Conservation (phyloP, 495 filamentous ascomycete genomes). For the Podospora appendiculata region DNA sequence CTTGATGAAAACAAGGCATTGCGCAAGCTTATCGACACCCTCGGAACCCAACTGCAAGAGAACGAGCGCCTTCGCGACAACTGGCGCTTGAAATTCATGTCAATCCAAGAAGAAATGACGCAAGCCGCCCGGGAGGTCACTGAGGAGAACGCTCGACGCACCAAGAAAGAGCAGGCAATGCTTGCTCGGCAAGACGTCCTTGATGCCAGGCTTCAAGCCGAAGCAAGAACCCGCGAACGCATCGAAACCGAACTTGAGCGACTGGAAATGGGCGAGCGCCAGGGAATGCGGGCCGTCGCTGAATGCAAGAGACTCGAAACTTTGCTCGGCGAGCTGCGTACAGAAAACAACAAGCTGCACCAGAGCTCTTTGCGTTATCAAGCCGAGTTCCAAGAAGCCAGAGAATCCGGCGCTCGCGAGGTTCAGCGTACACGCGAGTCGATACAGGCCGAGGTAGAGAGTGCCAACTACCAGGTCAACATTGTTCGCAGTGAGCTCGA, state of each 20-base stretch:
- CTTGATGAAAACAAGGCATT: slow-evolving; percentile 44
- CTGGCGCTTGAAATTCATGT: slow-evolving; percentile 72
- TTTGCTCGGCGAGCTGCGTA: slow-evolving; percentile 53
- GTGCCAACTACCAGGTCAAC: slow-evolving; percentile 75
- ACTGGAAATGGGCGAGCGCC: slow-evolving; percentile 66
- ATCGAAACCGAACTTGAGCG: slow-evolving; percentile 72
- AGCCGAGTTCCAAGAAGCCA: slow-evolving; percentile 75
- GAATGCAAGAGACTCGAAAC: slow-evolving; percentile 58
- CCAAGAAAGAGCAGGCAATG: slow-evolving; percentile 65
- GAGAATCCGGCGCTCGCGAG: slow-evolving; percentile 66
- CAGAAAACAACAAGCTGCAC: slow-evolving; percentile 61
- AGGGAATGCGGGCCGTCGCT: slow-evolving; percentile 50
- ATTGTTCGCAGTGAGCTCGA: slow-evolving; percentile 71
- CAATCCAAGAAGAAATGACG: slow-evolving; percentile 78
- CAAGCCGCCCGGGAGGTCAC: slow-evolving; percentile 66
- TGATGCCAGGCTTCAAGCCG: slow-evolving; percentile 66
- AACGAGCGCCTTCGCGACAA: slow-evolving; percentile 68
- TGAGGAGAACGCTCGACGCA: slow-evolving; percentile 68
- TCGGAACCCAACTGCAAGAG: slow-evolving; percentile 75
- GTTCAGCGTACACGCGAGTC: slow-evolving; percentile 67
- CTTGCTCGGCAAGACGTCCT: slow-evolving; percentile 71
- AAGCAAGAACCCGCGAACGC: slow-evolving; percentile 67
- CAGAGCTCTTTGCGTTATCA: slow-evolving; percentile 62
- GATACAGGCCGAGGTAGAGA: slow-evolving; percentile 73
- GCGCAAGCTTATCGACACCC: slow-evolving; percentile 56